Conservation (phyloP, 2,329 filamentous ascomycete species). For the Fusarium robinianum region DNA sequence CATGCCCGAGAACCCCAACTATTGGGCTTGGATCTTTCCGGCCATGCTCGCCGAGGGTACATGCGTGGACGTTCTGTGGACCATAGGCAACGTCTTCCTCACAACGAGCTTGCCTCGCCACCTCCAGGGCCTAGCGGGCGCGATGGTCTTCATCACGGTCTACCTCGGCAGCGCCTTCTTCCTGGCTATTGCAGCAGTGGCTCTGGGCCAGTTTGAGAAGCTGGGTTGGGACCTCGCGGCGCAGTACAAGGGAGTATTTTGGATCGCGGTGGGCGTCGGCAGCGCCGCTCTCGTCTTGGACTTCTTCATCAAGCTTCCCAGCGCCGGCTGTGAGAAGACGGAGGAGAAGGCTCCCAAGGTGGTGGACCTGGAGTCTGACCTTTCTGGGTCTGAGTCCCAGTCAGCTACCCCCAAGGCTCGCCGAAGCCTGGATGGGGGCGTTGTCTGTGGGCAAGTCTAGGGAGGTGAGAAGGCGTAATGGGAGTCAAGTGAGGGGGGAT, state of each 20-base stretch:
- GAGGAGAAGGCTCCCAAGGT: conserved; percentile 26
- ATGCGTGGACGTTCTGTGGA: conserved; percentile 69
- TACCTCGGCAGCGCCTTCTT: conserved; percentile 66
- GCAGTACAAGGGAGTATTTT: conserved; percentile 65
- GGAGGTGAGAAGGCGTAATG: too few species aligned
- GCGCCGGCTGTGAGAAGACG: conserved; percentile 30
- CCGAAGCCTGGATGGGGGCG: background rate
- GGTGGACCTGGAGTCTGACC: conserved; percentile 3
- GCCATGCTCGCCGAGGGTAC: conserved; percentile 62
- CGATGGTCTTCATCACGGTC: conserved; percentile 63
- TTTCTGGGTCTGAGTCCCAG: background rate
- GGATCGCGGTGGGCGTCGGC: conserved; percentile 61
- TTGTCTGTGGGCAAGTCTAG: too few species aligned
- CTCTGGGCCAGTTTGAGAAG: conserved; percentile 45
- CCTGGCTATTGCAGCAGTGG: conserved; percentile 65
- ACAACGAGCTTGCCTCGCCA: conserved; percentile 63
- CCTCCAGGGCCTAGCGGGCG: conserved; percentile 66
- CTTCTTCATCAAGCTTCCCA: conserved; percentile 33
- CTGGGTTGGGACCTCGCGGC: conserved; percentile 46
- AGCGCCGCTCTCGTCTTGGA: conserved; percentile 51
- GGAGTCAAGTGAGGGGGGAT: background rate
- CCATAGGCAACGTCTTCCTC: conserved; percentile 67
- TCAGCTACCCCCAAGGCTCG: conserved; percentile 3
- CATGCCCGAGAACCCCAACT: conserved; percentile 55
- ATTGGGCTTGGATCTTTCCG: conserved; percentile 68